A percentile compares a stretch with the other conserved stretches of the same genome.
Conservation (phyloP, 2,329 filamentous ascomycete genomes). For the Epichloe hybrida region DNA sequence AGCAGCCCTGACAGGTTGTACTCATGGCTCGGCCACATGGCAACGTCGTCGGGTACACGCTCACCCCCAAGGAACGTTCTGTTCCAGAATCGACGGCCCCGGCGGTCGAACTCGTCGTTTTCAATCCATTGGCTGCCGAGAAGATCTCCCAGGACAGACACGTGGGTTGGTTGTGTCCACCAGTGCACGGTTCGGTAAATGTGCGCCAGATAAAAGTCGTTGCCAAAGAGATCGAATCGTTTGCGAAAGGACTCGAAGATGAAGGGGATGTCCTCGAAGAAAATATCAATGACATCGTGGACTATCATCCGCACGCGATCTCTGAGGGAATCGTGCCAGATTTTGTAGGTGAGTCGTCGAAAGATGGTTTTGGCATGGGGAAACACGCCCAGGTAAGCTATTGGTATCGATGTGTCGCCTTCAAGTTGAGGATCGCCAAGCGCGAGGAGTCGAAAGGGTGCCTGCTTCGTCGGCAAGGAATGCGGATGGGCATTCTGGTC, state of each 20-base stretch:
- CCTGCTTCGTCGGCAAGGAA: slow-evolving; percentile 23
- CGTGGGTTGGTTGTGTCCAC: slow-evolving; percentile 77
- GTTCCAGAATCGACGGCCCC: slow-evolving; percentile 67
- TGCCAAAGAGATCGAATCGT: slow-evolving; percentile 75
- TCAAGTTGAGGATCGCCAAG: slow-evolving; percentile 90
- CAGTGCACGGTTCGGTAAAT: slow-evolving; percentile 74
- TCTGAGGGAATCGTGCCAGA: slow-evolving; percentile 31
- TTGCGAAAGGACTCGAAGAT: slow-evolving; percentile 59
- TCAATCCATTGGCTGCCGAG: slow-evolving; percentile 92
- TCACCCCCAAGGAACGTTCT: slow-evolving; percentile 59
- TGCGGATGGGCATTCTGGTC: slow-evolving; percentile 10
- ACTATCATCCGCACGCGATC: slow-evolving; percentile 37
- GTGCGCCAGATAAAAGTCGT: slow-evolving; percentile 89
- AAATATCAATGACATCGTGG: slow-evolving; percentile 48
- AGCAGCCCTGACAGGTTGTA: slow-evolving; percentile 38
- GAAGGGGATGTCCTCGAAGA: slow-evolving; percentile 54
- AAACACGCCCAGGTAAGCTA: slow-evolving; percentile 36
- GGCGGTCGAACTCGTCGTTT: slow-evolving; percentile 65
- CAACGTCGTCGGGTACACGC: slow-evolving; percentile 45
- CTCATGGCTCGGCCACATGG: slow-evolving; percentile 32
- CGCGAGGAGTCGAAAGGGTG: slow-evolving; percentile 76
- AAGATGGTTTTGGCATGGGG: slow-evolving; percentile 37
- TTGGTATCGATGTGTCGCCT: slow-evolving; percentile 72
- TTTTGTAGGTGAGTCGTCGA: slow-evolving; percentile 34
- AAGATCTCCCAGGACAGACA: slow-evolving; percentile 79